phyloP scores from a whole-genome alignment of 2,329 filamentous ascomycete genomes.

The Fusarium veterinarium region DNA sequence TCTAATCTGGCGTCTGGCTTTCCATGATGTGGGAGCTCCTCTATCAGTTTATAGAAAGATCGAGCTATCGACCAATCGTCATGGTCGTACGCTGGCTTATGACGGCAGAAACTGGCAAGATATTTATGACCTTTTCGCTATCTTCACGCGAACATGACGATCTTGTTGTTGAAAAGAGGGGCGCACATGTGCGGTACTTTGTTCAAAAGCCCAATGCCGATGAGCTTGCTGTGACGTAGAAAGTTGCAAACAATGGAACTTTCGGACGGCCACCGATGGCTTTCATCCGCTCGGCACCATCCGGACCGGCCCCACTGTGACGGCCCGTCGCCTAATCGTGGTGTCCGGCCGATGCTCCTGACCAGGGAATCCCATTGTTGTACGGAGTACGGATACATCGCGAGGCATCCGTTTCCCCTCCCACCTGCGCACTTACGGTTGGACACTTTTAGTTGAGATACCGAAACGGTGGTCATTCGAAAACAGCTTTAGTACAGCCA shows the following conservation, averaged over 20 bases:
- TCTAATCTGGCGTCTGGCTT: not conserved
- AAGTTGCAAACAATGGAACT: not conserved
- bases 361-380: not conserved
- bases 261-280: not conserved
- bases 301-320: conserved; percentile 33
- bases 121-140: not conserved
- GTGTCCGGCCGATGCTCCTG: not conserved
- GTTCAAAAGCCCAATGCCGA: not conserved
- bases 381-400: not conserved
- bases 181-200: not conserved
- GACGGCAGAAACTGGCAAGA: not conserved
- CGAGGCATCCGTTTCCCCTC: not conserved
- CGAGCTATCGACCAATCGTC: conserved; percentile 7
- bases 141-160: conserved; percentile 17
- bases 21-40: not conserved
- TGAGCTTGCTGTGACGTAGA: conserved; percentile 15
- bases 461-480: not conserved
- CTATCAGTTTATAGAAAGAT: not conserved
- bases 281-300: conserved; percentile 5
- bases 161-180: conserved; percentile 12
- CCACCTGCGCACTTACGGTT: not conserved
- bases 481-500: not conserved
- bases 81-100: conserved; percentile 4
- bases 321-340: conserved; percentile 11
- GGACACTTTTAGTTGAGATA: not conserved